phyloP scores from a whole-genome alignment of 805 yeast species.

The Dipodascus geniculatus region DNA sequence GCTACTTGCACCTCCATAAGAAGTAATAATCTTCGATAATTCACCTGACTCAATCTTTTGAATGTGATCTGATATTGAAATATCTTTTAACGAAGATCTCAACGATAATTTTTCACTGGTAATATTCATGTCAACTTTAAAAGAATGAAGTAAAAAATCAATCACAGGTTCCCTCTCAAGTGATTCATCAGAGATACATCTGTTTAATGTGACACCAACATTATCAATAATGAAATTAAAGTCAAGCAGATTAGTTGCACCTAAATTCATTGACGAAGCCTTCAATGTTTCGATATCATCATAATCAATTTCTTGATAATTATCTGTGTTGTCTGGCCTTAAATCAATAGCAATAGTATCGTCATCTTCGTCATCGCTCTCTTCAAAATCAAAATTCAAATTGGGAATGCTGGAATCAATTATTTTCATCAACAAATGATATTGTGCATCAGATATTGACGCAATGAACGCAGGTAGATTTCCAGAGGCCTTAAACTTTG shows the following conservation, averaged over 20 bases:
- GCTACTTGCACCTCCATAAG: conserved; percentile 35
- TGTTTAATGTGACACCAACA: conserved; percentile 48
- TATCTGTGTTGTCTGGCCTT: background rate
- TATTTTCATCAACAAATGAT: conserved; percentile 72
- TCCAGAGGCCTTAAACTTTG: conserved; percentile 64
- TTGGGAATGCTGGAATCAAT: conserved; percentile 60
- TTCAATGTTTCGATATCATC: conserved; percentile 6
- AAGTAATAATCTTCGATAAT: conserved; percentile 39
- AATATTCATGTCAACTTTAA: conserved; percentile 46
- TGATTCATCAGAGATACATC: conserved; percentile 53
- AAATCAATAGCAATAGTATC: background rate
- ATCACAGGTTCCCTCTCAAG: conserved; percentile 57
- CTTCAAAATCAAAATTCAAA: conserved; percentile 13
- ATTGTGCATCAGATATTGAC: conserved; percentile 77
- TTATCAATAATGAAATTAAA: conserved; percentile 56
- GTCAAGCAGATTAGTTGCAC: conserved; percentile 37
- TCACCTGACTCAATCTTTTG: conserved; percentile 51
- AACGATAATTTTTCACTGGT: conserved; percentile 52
- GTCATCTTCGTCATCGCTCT: background rate
- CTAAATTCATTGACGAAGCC: conserved; percentile 1
- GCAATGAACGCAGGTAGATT: conserved; percentile 62
- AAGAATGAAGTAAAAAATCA: conserved; percentile 57
- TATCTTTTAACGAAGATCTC: conserved; percentile 48
- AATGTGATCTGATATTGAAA: conserved; percentile 65
- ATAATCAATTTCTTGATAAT: conserved; percentile 8